Base-by-base conservation (phyloP, 108 stramenopile species). In the Cyclotella sp. region DNA sequence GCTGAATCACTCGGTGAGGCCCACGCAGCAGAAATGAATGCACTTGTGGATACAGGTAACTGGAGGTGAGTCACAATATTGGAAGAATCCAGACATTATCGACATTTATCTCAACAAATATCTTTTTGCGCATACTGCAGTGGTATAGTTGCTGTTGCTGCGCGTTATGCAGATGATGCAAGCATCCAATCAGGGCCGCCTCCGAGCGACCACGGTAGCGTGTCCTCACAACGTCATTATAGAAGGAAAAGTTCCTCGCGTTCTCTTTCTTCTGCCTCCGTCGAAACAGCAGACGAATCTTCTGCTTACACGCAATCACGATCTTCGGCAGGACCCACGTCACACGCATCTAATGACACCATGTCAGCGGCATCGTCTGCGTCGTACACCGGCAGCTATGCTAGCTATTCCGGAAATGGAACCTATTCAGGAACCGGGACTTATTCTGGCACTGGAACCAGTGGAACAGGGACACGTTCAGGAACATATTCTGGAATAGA, bases 101-200 rank as follows among this genome's bases (percentile, higher is more conserved):
- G 34, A 6, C 4, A 34, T 6, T 34, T 6, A 34, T 34, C 34
- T 34, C 34, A 34, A 5, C 34, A 67, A 1, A 66, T 24, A 15
- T 43, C 30, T 9, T 4, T 19, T 10, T 34, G 34, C 6, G 2
- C 4, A 34, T 34, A 34, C 34, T 34, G 6, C 34, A 34, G 65
- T 60, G 83, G 83, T 19, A 77, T 83, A n/a, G 82, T 83, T 3
- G 78, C 78, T 6, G 78, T 79, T 22, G 82, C 82, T 59, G 77
- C 77, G 34, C 66, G 59, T 62, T 83, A 79, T 68, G 78, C 67
- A 30, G 78, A 78, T 47, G 82, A 79, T 52, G 73, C 79, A n/a
- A 70, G 70, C 41, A 68, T 24, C 18, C 68, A 68, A 3, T 68
- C 68, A 15, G 39, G 24, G 70, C 16, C 22, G 0, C 12, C 13